Evolutionary conservation across 2,329 filamentous ascomycete species (phyloP), one percentile per base, ranked within the genome.

Genomic region (Xylaria sp.): DNA sequence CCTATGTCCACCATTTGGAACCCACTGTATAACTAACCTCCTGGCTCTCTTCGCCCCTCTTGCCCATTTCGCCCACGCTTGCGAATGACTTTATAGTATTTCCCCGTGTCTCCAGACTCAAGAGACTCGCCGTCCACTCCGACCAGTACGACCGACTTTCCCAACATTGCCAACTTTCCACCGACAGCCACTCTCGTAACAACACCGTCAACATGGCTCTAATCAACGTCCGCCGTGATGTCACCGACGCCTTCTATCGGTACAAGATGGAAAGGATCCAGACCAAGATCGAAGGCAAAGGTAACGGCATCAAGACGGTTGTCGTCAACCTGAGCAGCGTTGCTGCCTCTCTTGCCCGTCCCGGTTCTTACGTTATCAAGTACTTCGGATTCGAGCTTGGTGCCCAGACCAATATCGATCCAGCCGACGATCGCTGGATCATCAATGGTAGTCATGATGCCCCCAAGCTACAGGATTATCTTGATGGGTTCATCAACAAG

Each of bases 251-350:
- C 84, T 99, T 97, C 90, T 99, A 99, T 86, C 96, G 96, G 82
- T 99, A 99, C 90, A 99, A 99, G 90, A 99, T 99, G 96, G 96
- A 98, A 86, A 91, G 90, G 76, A 86, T 99, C 80, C 93, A 97
- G 87, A 97, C 96, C 81, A 99, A 99, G 88, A 96, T 99, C 77
- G 96, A 99, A 85, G 96, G 96, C 84, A 99, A 99, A 84, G 96
- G 96, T 74, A 99, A 99, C 85, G 96, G 96, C 79, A 99, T 99
- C 89, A 99, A 99, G 87, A 99, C 87, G 76, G 96, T 99, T 78
- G 91, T 99, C 75, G 93, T 97, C 87, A 99, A 99, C 83, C 84
- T 99, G 79, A 93, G 90, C 87, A 96, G 92, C 79, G 94, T 99
- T 74, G 94, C 95, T 76, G 87, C 92, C 77, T 96, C 95, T 70